These are phyloP conservation scores for Primulina eburnea DNA, from an alignment of 257 asterid species.

Conservation along the genomic window DNA sequence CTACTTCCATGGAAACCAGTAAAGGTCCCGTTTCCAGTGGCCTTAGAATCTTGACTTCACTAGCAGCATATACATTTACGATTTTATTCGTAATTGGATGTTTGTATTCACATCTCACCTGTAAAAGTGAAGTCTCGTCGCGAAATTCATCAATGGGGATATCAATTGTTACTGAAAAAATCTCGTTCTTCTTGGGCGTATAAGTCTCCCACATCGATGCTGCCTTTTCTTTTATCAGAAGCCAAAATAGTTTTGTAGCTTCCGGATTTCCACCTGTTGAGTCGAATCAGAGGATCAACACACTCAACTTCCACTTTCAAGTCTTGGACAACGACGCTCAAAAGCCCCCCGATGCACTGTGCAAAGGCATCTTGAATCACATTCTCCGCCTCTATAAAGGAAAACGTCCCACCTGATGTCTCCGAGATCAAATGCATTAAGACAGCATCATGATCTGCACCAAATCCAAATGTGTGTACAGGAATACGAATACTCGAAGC, in stretches of 20 bases:
- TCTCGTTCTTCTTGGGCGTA: slow-evolving; percentile 94
- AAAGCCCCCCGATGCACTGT: slow-evolving; percentile 91
- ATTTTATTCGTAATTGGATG: slow-evolving; percentile 44
- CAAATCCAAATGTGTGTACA: slow-evolving; percentile 86
- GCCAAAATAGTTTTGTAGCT: slow-evolving; percentile 51
- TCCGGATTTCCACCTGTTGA: slow-evolving; percentile 66
- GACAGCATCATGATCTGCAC: slow-evolving; percentile 80
- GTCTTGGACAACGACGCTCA: slow-evolving; percentile 81
- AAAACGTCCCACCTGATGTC: slow-evolving; percentile 89
- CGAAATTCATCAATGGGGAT: slow-evolving; percentile 46
- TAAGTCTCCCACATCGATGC: slow-evolving; percentile 69
- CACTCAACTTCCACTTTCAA: slow-evolving; percentile 61
- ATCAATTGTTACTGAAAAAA: slow-evolving; percentile 54
- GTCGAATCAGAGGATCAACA: slow-evolving; percentile 40
- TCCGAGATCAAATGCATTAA: slow-evolving; percentile 81
- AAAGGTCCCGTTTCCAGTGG: slow-evolving; percentile 35
- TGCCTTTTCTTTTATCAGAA: slow-evolving; percentile 44
- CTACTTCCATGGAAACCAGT: slow-evolving; percentile 70
- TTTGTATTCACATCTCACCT: slow-evolving; percentile 54
- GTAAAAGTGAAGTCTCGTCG: slow-evolving; percentile 52
- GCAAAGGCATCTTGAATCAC: slow-evolving; percentile 98
- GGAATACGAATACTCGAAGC: slow-evolving; percentile 48
- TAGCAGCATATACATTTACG: slow-evolving; percentile 33
- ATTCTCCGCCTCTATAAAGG: slow-evolving; percentile 75
- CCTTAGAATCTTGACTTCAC: slow-evolving; percentile 50